These are phyloP conservation scores for Asterochloris sp. DNA, from an alignment of 139 green algal genomes.

Conservation along the genomic window DNA sequence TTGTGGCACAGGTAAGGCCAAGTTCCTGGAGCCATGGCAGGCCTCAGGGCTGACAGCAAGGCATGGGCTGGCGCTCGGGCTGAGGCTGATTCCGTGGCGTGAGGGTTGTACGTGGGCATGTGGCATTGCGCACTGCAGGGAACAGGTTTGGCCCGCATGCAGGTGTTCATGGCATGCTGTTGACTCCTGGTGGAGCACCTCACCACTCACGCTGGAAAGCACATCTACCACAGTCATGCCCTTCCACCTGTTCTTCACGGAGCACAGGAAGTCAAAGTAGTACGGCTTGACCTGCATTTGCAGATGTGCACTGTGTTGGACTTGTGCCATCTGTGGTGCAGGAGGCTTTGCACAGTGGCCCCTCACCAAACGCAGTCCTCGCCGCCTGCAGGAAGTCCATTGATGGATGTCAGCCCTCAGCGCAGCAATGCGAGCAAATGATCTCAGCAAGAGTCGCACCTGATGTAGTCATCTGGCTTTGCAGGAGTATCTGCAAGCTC, in stretches of 20 bases:
- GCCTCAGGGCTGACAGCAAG: too few relatives aligned
- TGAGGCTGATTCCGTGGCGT: too few relatives aligned
- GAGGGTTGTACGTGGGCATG: too few relatives aligned
- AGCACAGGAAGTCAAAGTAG: slow-evolving; percentile 80
- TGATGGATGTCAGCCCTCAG: too few relatives aligned
- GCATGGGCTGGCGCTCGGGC: too few relatives aligned
- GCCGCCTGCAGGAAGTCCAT: too few relatives aligned
- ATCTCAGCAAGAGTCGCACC: too few relatives aligned
- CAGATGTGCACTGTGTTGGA: not conserved
- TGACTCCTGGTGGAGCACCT: not conserved
- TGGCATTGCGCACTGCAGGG: too few relatives aligned
- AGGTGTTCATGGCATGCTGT: not conserved
- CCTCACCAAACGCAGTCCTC: slow-evolving; percentile 10
- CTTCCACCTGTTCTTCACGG: slow-evolving; percentile 65
- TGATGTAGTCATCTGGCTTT: slow-evolving; percentile 9
- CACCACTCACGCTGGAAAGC: slow-evolving; percentile 44
- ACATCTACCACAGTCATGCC: slow-evolving; percentile 67
- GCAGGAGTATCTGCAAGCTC: slow-evolving; percentile 4
- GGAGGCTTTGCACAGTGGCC: not conserved
- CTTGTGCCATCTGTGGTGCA: not conserved
- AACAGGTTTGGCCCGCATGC: too few relatives aligned
- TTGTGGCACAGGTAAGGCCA: too few relatives aligned
- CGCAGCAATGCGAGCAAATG: too few relatives aligned
- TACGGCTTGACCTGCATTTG: slow-evolving; percentile 71
- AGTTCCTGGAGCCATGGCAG: too few relatives aligned